Evolutionary conservation across 164 flowering plant species (phyloP), one percentile per base, ranked within the genome.

Genomic region (Malania oleifera): DNA sequence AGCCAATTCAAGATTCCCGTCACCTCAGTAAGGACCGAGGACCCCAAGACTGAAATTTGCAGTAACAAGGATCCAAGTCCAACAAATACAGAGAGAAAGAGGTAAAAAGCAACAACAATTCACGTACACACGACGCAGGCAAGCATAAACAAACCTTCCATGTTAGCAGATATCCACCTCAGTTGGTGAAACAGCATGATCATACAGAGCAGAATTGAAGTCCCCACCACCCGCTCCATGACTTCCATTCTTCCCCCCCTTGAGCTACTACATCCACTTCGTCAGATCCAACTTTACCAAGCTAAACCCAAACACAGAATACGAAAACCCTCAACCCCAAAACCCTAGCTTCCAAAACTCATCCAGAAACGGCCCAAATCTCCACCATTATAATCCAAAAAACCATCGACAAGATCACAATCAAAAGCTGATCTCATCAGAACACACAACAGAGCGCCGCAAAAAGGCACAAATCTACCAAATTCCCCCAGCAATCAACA

Each of bases 281-380:
- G 68, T 62, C 67, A 69, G 76, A 72, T 76, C 80, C 80, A 75
- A 66, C 28, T 53, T 52, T 61, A 22, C 11, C 28, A 62, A 4
- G n/a, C 25, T 5, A 55, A 20, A 41, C 57, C 62, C 67, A 46
- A 57, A 51, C 53, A 54, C 48, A 20, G 14, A 60, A 63, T 59
- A 38, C 65, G 23, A 45, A 41, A 34, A 38, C 0, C 23, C 25
- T 45, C 10, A 45, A 41, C 34, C 37, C 35, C 28, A 51, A 66
- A 60, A 56, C 61, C 71, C 76, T 56, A 65, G 37, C 60, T 39
- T 59, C 39, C 49, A 41, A 50, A 23, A 61, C 48, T 51, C 57
- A 18, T 56, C n/a, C 53, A 34, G 23, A 44, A 51, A 52, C 18
- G 14, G 1, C 9, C 3, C 7, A 13, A 20, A 22, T 13, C 35